Evolutionary conservation across 148 eudicot genomes (phyloP), one percentile per base, ranked within the genome.

Genomic region (Camellia lanceoleosa): DNA sequence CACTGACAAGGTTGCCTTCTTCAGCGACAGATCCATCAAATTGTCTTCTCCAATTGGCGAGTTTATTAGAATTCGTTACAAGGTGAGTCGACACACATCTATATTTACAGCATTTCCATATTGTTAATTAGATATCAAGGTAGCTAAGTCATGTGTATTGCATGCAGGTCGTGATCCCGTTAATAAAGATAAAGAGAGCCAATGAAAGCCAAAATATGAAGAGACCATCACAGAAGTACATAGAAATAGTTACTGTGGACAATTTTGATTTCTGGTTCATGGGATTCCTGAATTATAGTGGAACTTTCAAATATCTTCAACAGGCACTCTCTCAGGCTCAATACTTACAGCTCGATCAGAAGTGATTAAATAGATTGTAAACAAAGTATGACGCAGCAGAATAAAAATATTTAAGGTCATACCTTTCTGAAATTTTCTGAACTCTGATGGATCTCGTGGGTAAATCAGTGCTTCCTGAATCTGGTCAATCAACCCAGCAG

Each of bases 1-100:
- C 5, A 82, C 87, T 0, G 80, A 88, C 12, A 87, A 79, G 65
- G 61, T 90, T 18, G 85, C 87, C 4, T 90, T 88, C 59, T 86
- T 86, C 76, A 90, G 90, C 58, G 86, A 88, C 41, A 79, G 73
- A 71, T 65, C 89, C 3, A 80, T 90, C 30, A 85, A 83, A 74
- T 61, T 79, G 80, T 71, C 82, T 2, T 83, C 87, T n/a, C 75
- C 86, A 3, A 56, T 56, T 4, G 87, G 85, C 12, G 78, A 80
- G 11, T 51, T 78, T 2, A 64, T 83, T 30, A 82, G 82, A 73
- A 56, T 86, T 7, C 85, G 77, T 49, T 90, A 90, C 74, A 90
- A 87, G 89, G 90, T 87, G 63, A 64, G 68, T 6, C 13, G 3
- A 64, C 16, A 64, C 38, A 30, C 38, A 30, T 19, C 11, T 7